phyloP scores from a whole-genome alignment of 1,284 basidiomycete genomes.

The Ustilago shanxiensis region DNA sequence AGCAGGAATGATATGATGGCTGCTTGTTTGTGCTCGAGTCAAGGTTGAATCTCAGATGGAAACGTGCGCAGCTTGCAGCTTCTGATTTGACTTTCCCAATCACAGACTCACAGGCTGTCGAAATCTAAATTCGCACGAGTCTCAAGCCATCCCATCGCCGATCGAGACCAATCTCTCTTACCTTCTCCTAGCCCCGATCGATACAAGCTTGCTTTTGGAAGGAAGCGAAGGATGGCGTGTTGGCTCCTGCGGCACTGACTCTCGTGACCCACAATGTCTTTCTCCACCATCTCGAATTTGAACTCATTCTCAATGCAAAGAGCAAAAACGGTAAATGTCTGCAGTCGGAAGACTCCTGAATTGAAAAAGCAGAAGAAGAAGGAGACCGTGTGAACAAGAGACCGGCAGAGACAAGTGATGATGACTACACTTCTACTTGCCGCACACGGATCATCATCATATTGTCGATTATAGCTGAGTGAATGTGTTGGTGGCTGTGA shows the following conservation, averaged over 20 bases:
- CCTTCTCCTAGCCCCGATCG: neutral
- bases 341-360: too few relatives aligned
- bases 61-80: conserved; percentile 20
- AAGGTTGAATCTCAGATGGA: conserved; percentile 13
- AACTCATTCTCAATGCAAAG: too few relatives aligned
- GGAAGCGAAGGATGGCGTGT: neutral
- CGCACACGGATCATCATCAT: conserved; percentile 4
- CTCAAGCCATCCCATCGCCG: conserved; percentile 2
- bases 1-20: too few relatives aligned
- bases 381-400: too few relatives aligned
- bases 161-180: neutral
- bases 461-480: too few relatives aligned
- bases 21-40: neutral
- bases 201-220: neutral
- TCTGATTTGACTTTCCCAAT: conserved; percentile 17
- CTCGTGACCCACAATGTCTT: neutral
- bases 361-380: too few relatives aligned
- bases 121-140: conserved; percentile 13
- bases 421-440: conserved; percentile 1
- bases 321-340: too few relatives aligned
- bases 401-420: neutral
- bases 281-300: too few relatives aligned
- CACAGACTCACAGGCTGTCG: too few relatives aligned
- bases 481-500: conserved; percentile 2
- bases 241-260: conserved; percentile 24